Base-by-base conservation (phyloP, 495 filamentous ascomycete genomes). In the Annulohypoxylon stygium region DNA sequence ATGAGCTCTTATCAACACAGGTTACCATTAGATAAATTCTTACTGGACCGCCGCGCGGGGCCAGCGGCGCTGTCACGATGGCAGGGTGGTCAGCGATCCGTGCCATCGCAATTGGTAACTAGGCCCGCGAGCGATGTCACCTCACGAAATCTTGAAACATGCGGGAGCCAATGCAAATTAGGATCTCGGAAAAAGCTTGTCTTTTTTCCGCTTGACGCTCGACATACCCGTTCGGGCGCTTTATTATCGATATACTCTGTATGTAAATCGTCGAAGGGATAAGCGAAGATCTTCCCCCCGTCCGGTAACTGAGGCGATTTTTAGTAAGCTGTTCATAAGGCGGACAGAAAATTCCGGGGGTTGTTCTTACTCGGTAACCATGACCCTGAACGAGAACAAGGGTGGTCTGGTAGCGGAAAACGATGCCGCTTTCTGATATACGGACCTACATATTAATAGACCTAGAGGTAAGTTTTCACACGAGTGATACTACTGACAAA, bases 151-250 rank as follows among this genome's bases (percentile, higher is more conserved):
- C 4, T 43, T 57, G n/a, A 61, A 61, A 65, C 36, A 14, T 12
- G 45, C 61, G 61, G 62, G 70, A 67, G 58, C 64, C 58, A 67
- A 72, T 54, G 61, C 65, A n/a, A 58, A 62, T 65, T 55, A 34
- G 50, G 63, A 36, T 61, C 37, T 48, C 47, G 58, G 30, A 6
- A 30, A 50, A 26, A 65, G 59, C 64, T 59, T 43, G 39, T 9
- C 12, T 50, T n/a, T 23, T 67, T 23, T 67, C 50, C 48, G 43
- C 43, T 51, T 55, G 45, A 36, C 23, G 64, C 48, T 65, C 61
- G 53, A 47, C 20, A 45, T 54, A 25, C 51, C 67, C n/a, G 26
- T 23, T 51, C 43, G 4, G 5, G 1, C 47, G 16, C 48, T 33
- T 25, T 47, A 64, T 53, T 64, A 34, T 37, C 11, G 45, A 41